These are phyloP conservation scores for Aureobasidium zeae DNA, from an alignment of 2,329 filamentous ascomycete genomes.

Conservation along the genomic window DNA sequence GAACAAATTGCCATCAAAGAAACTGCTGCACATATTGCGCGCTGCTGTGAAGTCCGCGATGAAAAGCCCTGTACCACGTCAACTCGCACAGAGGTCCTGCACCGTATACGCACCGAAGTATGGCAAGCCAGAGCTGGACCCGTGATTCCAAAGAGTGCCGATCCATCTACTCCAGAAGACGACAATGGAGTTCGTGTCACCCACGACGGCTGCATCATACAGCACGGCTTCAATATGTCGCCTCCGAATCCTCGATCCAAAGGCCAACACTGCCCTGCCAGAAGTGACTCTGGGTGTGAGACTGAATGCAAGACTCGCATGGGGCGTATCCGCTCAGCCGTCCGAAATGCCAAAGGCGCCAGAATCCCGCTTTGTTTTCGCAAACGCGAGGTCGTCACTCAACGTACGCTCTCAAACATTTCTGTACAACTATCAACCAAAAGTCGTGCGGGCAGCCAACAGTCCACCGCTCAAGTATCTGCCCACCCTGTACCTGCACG, in stretches of 20 bases:
- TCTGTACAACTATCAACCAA: not conserved
- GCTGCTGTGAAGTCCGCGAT: constrained; percentile 1
- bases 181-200: constrained; percentile 5
- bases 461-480: too few relatives aligned
- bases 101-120: not conserved
- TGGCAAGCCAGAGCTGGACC: not conserved
- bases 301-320: not conserved
- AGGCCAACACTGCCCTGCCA: not conserved
- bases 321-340: not conserved
- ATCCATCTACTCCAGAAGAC: not conserved
- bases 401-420: not conserved
- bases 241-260: not conserved
- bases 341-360: not conserved
- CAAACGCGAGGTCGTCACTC: not conserved
- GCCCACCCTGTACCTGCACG: not conserved
- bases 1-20: not conserved
- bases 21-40: not conserved
- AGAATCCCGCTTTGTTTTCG: constrained; percentile 7
- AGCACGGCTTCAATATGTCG: constrained; percentile 2
- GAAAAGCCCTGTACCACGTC: not conserved
- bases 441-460: too few relatives aligned
- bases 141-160: not conserved
- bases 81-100: not conserved
- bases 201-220: constrained; percentile 4
- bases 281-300: not conserved